These are phyloP conservation scores for Dryas drummondii DNA, from an alignment of 306 rosid genomes.

Conservation along the genomic window DNA sequence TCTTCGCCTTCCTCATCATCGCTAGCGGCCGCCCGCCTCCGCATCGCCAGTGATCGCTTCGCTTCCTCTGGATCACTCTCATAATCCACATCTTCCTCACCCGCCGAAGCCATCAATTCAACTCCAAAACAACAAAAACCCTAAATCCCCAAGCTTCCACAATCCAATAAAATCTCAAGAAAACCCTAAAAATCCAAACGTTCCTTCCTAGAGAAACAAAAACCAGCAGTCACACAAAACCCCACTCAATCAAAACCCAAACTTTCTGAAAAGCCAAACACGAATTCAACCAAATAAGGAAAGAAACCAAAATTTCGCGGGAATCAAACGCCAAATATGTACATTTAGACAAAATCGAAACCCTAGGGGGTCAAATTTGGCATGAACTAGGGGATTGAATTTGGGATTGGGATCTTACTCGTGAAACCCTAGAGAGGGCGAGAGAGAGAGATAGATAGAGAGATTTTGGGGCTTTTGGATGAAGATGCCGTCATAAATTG, in stretches of 20 bases:
- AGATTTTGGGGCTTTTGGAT: conserved; percentile 28
- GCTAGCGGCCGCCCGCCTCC: conserved; percentile 86
- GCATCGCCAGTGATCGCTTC: conserved; percentile 69
- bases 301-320: not conserved
- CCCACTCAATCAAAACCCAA: conserved; percentile 15
- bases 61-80: conserved; percentile 91
- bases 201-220: not conserved
- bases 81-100: conserved; percentile 73
- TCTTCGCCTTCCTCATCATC: conserved; percentile 79
- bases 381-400: not conserved
- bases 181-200: conserved; percentile 4
- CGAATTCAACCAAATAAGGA: not conserved
- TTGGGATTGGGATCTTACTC: conserved; percentile 23
- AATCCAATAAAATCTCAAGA: conserved; percentile 12
- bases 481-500: conserved; percentile 33
- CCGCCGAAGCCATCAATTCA: conserved; percentile 49
- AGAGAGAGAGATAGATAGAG: not conserved
- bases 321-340: conserved; percentile 17
- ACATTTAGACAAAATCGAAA: conserved; percentile 14
- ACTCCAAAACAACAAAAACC: conserved; percentile 34
- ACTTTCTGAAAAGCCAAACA: conserved; percentile 12
- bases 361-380: conserved; percentile 27
- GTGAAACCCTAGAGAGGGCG: conserved; percentile 55
- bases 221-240: not conserved
- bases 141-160: conserved; percentile 20